phyloP scores from a whole-genome alignment of 257 asterid genomes.

The Voacanga thouarsii region DNA sequence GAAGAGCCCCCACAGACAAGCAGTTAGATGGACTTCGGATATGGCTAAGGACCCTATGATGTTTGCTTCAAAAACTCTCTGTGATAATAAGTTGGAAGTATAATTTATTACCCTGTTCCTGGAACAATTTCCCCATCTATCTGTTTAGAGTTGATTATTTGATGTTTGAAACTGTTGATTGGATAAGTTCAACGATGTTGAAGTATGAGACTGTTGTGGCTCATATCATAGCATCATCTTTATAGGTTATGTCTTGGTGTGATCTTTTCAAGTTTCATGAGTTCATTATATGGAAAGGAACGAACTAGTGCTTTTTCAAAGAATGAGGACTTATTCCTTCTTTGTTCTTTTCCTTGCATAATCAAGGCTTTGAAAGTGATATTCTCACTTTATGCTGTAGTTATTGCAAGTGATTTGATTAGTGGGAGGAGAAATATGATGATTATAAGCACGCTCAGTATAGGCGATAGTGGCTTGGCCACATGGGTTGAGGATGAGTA shows the following conservation, averaged over 20 bases:
- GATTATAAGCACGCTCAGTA: background rate
- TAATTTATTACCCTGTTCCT: background rate
- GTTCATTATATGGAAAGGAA: background rate
- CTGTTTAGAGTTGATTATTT: background rate
- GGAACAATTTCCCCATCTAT: background rate
- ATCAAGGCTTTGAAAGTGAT: background rate
- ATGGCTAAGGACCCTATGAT: background rate
- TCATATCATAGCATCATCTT: constrained; percentile 3
- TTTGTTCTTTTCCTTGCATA: background rate
- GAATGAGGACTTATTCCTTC: background rate
- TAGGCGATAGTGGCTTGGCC: constrained; percentile 1
- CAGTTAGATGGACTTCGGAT: background rate
- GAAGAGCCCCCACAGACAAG: background rate
- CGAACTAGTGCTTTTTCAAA: background rate
- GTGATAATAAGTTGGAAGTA: no score
- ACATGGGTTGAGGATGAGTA: background rate
- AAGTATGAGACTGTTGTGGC: background rate
- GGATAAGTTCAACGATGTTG: background rate
- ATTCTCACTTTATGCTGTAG: background rate
- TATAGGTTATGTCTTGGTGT: background rate
- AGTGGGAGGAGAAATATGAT: background rate
- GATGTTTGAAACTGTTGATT: background rate
- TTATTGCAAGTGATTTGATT: background rate
- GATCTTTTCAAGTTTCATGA: background rate
- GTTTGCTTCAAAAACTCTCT: background rate